Percentiles rank a stretch among this genome's conserved stretches.
Evolutionary conservation across 768 basidiomycete genomes (phyloP).

Genomic region (Lyophyllum atratum): DNA sequence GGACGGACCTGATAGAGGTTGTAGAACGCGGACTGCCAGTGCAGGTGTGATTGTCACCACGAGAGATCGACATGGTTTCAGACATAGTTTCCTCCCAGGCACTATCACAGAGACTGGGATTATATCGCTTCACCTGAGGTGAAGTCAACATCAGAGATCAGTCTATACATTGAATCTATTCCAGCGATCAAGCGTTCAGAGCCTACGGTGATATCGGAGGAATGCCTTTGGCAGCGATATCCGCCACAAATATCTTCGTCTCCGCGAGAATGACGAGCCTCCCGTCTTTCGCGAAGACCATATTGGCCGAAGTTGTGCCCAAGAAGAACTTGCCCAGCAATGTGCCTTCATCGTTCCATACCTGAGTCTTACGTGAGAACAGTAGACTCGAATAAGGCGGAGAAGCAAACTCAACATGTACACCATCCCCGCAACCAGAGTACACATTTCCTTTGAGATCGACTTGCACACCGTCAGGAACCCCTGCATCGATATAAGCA

Average conservation of each 20-base stretch:
- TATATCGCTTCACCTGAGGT: too few species aligned
- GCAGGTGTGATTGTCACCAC: too few species aligned
- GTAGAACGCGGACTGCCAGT: too few species aligned
- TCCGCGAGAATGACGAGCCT: conserved; percentile 48
- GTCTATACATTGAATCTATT: background rate
- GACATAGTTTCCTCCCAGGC: too few species aligned
- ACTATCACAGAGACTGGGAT: too few species aligned
- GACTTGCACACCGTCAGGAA: conserved; percentile 68
- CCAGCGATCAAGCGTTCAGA: background rate
- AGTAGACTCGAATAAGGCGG: background rate
- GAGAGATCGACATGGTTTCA: too few species aligned
- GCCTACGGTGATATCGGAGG: conserved; percentile 10
- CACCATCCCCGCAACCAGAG: conserved; percentile 68
- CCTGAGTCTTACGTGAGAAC: conserved; percentile 27
- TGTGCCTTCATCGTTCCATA: conserved; percentile 55
- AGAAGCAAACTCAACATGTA: conserved; percentile 42
- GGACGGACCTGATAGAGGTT: too few species aligned
- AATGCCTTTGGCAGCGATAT: conserved; percentile 40
- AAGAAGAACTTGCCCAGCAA: conserved; percentile 70
- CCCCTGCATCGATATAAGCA: conserved; percentile 64
- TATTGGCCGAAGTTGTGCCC: conserved; percentile 41
- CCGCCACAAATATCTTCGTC: conserved; percentile 48
- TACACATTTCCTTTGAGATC: conserved; percentile 69
- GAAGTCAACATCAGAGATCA: too few species aligned
- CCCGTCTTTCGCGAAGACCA: conserved; percentile 45